A percentile compares a stretch with the other conserved stretches of the same genome.
phyloP scores from a whole-genome alignment of 164 flowering plant species.

The Annona cherimola region DNA sequence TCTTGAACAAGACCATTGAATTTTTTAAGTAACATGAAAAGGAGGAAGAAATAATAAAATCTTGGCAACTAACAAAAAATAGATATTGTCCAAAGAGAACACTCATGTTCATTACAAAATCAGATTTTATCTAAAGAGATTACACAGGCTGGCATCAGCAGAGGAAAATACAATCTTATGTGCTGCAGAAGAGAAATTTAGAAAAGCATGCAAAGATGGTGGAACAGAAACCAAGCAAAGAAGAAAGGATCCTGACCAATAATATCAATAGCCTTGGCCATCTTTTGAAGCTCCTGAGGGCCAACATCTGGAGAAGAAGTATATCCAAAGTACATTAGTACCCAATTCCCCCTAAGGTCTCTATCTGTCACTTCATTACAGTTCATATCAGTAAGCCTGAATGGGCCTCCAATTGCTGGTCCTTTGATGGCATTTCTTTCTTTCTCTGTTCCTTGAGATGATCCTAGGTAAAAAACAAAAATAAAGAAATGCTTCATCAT shows the following conservation, averaged over 20 bases:
- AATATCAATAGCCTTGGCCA: slow-evolving; percentile 59
- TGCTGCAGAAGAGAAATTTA: neutral
- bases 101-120: too few species aligned
- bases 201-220: neutral
- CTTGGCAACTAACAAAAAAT: neutral
- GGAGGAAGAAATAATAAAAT: neutral
- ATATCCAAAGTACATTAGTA: slow-evolving; percentile 86
- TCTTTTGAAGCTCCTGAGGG: slow-evolving; percentile 61
- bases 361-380: slow-evolving; percentile 47
- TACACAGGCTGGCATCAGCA: neutral
- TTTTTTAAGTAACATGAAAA: neutral
- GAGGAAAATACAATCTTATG: neutral
- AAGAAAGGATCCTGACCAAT: slow-evolving; percentile 40
- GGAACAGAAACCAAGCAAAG: neutral
- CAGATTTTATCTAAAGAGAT: neutral
- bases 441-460: slow-evolving; percentile 17
- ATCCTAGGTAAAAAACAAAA: neutral
- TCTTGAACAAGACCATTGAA: neutral
- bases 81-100: too few species aligned
- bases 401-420: slow-evolving; percentile 81
- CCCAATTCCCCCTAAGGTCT: slow-evolving; percentile 66
- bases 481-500: neutral
- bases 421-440: slow-evolving; percentile 29
- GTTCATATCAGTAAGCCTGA: slow-evolving; percentile 53
- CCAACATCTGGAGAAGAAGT: slow-evolving; percentile 92